These are phyloP conservation scores for Alternaria gansuensis DNA, from an alignment of 2,329 filamentous ascomycete genomes.

Conservation along the genomic window DNA sequence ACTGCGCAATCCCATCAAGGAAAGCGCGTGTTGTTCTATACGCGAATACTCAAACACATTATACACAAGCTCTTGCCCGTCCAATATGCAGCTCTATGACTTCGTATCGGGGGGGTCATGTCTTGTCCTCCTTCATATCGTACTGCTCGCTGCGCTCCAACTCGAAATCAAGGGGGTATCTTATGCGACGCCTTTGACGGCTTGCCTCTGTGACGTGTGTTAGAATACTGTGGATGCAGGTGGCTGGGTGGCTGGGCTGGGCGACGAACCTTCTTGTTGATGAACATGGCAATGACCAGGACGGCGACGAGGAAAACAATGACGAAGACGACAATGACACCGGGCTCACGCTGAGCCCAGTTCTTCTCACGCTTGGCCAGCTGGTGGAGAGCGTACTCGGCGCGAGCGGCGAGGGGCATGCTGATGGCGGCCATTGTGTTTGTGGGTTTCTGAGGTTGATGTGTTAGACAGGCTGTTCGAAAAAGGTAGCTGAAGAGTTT, in stretches of 20 bases:
- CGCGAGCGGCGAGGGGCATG: conserved; percentile 50
- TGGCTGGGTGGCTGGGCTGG: background rate
- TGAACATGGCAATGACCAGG: conserved; percentile 61
- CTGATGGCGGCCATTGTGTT: conserved; percentile 51
- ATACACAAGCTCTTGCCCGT: conserved; percentile 33
- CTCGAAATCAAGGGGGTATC: conserved; percentile 27
- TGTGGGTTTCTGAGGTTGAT: conserved; percentile 33
- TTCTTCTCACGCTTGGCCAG: conserved; percentile 63
- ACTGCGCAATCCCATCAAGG: conserved; percentile 34
- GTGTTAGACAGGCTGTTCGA: conserved; percentile 24
- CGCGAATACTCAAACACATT: conserved; percentile 40
- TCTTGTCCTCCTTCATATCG: conserved; percentile 14
- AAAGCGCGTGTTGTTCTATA: conserved; percentile 24
- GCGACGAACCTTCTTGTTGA: conserved; percentile 56
- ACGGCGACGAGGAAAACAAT: conserved; percentile 66
- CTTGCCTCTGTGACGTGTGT: conserved; percentile 26
- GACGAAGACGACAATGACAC: conserved; percentile 69
- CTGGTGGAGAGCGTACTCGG: conserved; percentile 50
- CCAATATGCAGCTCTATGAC: conserved; percentile 13
- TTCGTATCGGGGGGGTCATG: conserved; percentile 16
- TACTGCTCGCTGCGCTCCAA: conserved; percentile 15
- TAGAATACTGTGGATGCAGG: conserved; percentile 3
- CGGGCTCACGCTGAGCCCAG: conserved; percentile 66
- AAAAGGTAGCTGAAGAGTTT: conserved; percentile 14
- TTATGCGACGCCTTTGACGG: conserved; percentile 22